Percentiles rank a stretch among this genome's conserved stretches.
Conservation (phyloP, 73 alveolate species). For the Stentor roeselii region DNA sequence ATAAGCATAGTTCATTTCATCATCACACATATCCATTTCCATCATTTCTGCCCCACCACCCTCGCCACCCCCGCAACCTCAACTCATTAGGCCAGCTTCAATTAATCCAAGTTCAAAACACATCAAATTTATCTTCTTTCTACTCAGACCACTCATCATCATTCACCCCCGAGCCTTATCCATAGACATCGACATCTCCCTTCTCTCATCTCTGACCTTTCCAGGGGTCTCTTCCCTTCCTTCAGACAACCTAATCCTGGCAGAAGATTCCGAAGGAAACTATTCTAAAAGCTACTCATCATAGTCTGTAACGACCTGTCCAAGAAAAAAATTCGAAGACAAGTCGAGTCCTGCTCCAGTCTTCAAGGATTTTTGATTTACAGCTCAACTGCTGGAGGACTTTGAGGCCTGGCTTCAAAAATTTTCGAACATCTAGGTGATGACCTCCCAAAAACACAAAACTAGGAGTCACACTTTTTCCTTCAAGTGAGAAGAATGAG, state of each 20-base stretch:
- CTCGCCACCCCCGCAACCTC: no score
- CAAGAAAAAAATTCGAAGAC: conserved; percentile 86
- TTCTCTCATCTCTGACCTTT: no score
- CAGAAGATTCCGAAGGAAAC: conserved; percentile 90
- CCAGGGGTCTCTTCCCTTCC: conserved; percentile 59
- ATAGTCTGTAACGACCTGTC: conserved; percentile 87
- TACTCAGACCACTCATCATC: conserved; percentile 97
- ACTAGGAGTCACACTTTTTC: conserved; percentile 81
- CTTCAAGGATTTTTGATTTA: conserved; percentile 75
- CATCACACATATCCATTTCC: no score
- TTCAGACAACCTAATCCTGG: conserved; percentile 68
- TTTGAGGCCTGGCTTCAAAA: conserved; percentile 77
- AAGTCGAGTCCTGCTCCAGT: conserved; percentile 79
- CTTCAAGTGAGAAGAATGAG: conserved; percentile 75
- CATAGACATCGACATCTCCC: conserved; percentile 96
- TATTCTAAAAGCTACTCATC: conserved; percentile 93
- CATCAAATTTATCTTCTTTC: conserved; percentile 94
- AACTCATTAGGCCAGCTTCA: no score
- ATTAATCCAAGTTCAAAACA: conserved; percentile 98
- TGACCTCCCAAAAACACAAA: conserved; percentile 86
- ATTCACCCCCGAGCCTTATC: conserved; percentile 95
- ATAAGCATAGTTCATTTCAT: no score
- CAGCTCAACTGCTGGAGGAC: conserved; percentile 81
- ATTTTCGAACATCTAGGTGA: conserved; percentile 84
- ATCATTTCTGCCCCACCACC: no score